Base-by-base conservation (phyloP, 805 yeast species). In the Barnettozyma vustinii region DNA sequence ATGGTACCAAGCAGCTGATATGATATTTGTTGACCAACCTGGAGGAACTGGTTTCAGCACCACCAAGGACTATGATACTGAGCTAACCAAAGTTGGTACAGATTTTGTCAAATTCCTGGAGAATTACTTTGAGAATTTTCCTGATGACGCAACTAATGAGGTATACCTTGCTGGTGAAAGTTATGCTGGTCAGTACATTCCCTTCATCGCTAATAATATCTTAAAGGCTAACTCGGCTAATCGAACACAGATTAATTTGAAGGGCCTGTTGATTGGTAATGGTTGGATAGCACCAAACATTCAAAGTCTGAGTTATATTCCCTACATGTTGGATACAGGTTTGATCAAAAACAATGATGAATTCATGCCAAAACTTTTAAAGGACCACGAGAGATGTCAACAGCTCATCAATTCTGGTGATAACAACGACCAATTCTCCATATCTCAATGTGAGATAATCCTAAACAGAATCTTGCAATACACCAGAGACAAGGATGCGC, bases 131-230 rank as follows among this genome's bases (percentile, higher is more conserved):
- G 70, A 73, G 48, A 62, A 81, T 4, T 92, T 92, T 64, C 96
- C 97, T 0, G 81, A 85, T 43, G 88, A 87, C 56, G 53, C 63
- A 2, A 56, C 58, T 6, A 81, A 84, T 52, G 85, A 87, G 26
- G 69, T 94, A 2, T 80, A 81, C 54, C 66, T 94, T 32, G 96
- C 96, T 0, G 99, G 99, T 27, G 99, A 94, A 70, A 87, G 96
- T 55, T 94, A 85, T 68, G 98, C 98, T 1, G 99, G 99, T 19
- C 97, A 94, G 64, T 94, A 89, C 63, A 86, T 94, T 47, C 98
- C 99, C 0, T 87, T 85, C 64, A 79, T 91, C 51, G 95, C 92
- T 0, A 70, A 77, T 36, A 80, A 79, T 1, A 72, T 92, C 5
- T 56, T 80, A 43, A 68, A 73, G 2, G 68, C 76, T 36, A 79